Evolutionary conservation across 495 filamentous ascomycete species (phyloP), one percentile per base, ranked within the genome.

Genomic region (Rhizodiscina lignyota): DNA sequence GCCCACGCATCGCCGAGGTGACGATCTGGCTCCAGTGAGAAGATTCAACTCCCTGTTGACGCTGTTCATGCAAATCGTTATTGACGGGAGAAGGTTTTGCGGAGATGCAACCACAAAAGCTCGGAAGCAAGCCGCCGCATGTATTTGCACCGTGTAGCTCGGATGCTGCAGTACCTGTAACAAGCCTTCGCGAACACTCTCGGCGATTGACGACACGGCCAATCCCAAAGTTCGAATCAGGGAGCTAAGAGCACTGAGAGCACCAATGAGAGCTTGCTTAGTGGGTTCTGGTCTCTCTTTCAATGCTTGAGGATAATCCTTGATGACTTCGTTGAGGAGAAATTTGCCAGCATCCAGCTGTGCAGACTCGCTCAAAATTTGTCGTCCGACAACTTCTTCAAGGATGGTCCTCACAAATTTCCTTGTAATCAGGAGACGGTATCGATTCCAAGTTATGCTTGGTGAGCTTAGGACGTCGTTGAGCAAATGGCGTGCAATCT

Each of bases 41-140:
- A 86, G 69, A 18, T 68, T 70, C 20, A 99, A 63, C 50, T 99
- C 91, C 37, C 91, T 67, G 42, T 72, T 80, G 40, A 94, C 66
- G 53, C 82, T 94, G 55, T 96, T 96, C 80, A 96, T 84, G 54
- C 84, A 94, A 21, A 96, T 80, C 3, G 86, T 92, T 17, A 94
- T 72, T 44, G 85, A 92, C 3, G 83, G 81, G 15, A 96, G 59
- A 18, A 99, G 69, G 48, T 96, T 85, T 48, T 89, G 75, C 4
- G 89, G 89, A 45, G 83, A 93, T 3, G 83, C 83, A 35, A 93
- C 61, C 4, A 92, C 77, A 48, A 96, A 93, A 5, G 66, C 72
- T 33, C 86, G 83, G 35, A 96, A 56, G 45, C 83, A 91, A 44
- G 77, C 70, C 20, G 89, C 79, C 1, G 82, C 77, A 45, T 87